Base-by-base conservation (phyloP, 768 basidiomycete species). In the Paxillus involutus region DNA sequence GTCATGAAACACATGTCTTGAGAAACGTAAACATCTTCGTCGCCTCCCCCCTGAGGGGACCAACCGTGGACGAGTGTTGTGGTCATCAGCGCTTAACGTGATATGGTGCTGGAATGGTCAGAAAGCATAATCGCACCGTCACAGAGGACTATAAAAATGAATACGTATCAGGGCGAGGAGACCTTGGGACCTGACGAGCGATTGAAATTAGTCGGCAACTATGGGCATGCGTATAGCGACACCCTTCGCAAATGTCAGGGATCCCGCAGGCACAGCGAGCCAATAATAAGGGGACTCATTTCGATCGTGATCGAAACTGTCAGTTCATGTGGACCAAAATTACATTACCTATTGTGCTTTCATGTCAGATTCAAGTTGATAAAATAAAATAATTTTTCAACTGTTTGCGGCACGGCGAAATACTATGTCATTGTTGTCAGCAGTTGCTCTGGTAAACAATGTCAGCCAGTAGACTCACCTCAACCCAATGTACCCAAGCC, bases 11-110 rank as follows among this genome's bases (percentile, higher is more conserved):
- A 49, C 21, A 53, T 50, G 39, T 65, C 54, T 10, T 63, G 59
- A 40, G 62, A 55, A 44, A 70, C 46, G 29, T 57, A 44, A 29
- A 70, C 57, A 33, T 71, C 70, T 14, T 70, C 57, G 49, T 71
- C 68, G 36, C 64, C 64, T n/a, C 48, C 59, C 11, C 55, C 49
- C 30, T 49, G 43, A 13, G 70, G 68, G n/a, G 68, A 66, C 68
- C 68, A 70, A 21, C 68, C 68, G 11, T 51, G 45, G 42, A 69
- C 44, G 17, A 47, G 10, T 21, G 60, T 47, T 43, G 19, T 13
- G 4, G 58, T 17, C 33, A 52, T 55, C 57, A 65, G 43, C n/a
- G 36, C 24, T 17, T 14, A 35, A 19, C 21, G 47, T 13, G 37
- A 4, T 16, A 19, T 35, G 49, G 12, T 3, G 32, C 12, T 29